phyloP scores from a whole-genome alignment of 1,284 basidiomycete species.

The Vanrija sp. region DNA sequence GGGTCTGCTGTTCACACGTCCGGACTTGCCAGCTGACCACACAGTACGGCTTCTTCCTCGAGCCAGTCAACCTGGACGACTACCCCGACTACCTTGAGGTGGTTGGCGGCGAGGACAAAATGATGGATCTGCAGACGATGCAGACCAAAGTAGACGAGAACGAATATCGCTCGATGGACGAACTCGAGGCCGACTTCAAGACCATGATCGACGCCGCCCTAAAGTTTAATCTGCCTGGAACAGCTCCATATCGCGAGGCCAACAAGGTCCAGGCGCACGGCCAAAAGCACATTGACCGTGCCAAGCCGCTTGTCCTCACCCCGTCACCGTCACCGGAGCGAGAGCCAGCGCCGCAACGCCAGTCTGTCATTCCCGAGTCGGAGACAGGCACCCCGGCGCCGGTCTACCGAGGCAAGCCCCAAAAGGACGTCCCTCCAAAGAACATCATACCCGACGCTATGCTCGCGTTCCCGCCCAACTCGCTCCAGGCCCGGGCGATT shows the following conservation, averaged over 20 bases:
- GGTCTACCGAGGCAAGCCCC: not conserved
- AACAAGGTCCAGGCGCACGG: constrained; percentile 35
- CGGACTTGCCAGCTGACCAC: constrained; percentile 1
- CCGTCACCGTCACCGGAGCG: constrained; percentile 27
- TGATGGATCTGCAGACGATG: constrained; percentile 50
- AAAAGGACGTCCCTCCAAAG: not conserved
- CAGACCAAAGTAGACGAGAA: constrained; percentile 44
- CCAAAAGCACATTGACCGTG: constrained; percentile 43
- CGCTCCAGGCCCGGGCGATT: constrained; percentile 33
- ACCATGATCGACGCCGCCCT: constrained; percentile 40
- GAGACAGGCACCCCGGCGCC: constrained; percentile 1
- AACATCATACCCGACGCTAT: constrained; percentile 42
- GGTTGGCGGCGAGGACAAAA: constrained; percentile 46
- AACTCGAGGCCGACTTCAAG: constrained; percentile 43
- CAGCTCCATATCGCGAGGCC: constrained; percentile 39
- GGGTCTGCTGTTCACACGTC: constrained; percentile 3
- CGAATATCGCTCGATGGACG: constrained; percentile 35
- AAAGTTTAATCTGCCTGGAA: constrained; percentile 42
- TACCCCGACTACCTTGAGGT: constrained; percentile 43
- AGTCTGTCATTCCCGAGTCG: constrained; percentile 11
- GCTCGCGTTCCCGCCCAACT: constrained; percentile 43
- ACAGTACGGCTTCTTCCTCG: constrained; percentile 44
- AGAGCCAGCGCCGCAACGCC: not conserved
- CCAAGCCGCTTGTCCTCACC: constrained; percentile 36
- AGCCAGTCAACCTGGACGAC: constrained; percentile 40